Evolutionary conservation across 495 filamentous ascomycete genomes (phyloP), one percentile per base, ranked within the genome.

Genomic region (Aspergillus leporis): DNA sequence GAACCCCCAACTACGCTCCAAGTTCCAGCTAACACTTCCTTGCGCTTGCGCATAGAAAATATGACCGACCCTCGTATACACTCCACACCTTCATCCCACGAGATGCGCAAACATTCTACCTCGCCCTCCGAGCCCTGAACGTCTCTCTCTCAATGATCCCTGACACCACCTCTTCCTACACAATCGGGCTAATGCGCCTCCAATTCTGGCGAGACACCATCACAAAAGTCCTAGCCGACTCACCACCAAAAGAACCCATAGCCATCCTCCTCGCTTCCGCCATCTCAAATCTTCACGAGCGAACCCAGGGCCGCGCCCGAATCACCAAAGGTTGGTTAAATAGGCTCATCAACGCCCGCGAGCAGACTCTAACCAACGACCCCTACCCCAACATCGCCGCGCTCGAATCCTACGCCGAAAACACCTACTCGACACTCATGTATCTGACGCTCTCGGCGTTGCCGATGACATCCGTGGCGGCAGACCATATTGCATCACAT

Each of bases 181-280:
- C 88, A 18, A 87, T 97, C 51, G 94, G 90, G 14, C 79, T 85
- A 18, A 85, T 97, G 80, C 91, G 94, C 43, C 87, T 95, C 63
- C 90, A 96, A 72, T 98, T 97, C 80, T 97, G 95, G 92, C 84
- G 88, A 30, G 93, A 97, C 64, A 81, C 89, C 22, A 73, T 98
- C 30, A 81, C 84, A n/a, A 83, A 84, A 34, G 84, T 87, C 3
- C 86, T 95, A 32, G 78, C 86, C n/a, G 85, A 85, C 34, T 74
- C 78, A 0, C 91, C 92, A 9, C 91, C 92, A 0, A 91, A 93
- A 64, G 91, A 98, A 67, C 94, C 94, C 23, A 90, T 96, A 36
- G 88, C 92, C n/a, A 83, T 95, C 50, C 78, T 98, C 32, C 80
- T 98, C 1, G 78, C 88, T 54, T 80, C 86, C 48, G 90, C 87